Conservation (phyloP, 2,329 filamentous ascomycete species). For the Xylaria arbuscula region DNA sequence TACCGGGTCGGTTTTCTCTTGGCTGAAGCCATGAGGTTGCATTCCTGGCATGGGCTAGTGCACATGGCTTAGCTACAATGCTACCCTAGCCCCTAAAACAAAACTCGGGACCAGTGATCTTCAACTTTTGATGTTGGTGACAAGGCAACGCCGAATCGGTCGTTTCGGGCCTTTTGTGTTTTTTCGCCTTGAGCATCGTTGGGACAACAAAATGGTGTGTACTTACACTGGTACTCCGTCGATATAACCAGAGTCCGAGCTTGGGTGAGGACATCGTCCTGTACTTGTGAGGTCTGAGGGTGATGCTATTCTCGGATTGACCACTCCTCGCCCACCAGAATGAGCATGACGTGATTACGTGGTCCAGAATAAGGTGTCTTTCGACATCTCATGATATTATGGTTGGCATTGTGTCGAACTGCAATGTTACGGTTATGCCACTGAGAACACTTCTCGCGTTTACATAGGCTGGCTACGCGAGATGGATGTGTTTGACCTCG, state of each 20-base stretch:
- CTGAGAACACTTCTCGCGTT: neutral
- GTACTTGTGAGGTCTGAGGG: neutral
- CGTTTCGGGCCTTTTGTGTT: neutral
- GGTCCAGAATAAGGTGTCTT: neutral
- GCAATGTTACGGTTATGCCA: neutral
- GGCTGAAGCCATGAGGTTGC: conserved; percentile 29
- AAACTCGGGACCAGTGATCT: conserved; percentile 16
- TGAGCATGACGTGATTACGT: conserved; percentile 19
- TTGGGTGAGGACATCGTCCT: conserved; percentile 10
- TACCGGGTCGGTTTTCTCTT: conserved; percentile 32
- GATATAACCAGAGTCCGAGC: conserved; percentile 6
- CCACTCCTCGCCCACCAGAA: neutral
- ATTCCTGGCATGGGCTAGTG: conserved; percentile 17
- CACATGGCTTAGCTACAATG: conserved; percentile 33
- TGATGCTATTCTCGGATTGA: conserved; percentile 16
- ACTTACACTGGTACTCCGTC: neutral
- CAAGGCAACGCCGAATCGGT: neutral
- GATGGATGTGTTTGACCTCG: neutral
- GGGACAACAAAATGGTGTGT: neutral
- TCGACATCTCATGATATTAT: conserved; percentile 8
- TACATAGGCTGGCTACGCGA: conserved; percentile 3
- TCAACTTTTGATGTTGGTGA: conserved; percentile 10
- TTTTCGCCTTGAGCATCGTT: neutral
- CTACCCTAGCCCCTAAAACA: conserved; percentile 12
- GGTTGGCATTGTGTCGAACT: neutral